These are phyloP conservation scores for Dillenia turbinata DNA, from an alignment of 164 flowering plant species.

Conservation along the genomic window DNA sequence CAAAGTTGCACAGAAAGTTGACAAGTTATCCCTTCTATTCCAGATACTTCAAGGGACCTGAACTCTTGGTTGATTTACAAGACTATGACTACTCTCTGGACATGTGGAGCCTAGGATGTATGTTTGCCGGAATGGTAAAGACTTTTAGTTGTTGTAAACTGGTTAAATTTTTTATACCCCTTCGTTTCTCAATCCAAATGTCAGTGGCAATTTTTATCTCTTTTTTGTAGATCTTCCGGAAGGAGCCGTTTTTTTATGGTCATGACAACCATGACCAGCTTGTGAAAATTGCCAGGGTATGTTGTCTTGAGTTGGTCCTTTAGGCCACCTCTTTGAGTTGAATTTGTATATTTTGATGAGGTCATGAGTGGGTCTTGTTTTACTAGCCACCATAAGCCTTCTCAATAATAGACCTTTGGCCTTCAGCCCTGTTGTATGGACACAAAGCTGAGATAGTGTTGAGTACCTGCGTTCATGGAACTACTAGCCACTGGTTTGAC, in stretches of 20 bases:
- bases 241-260: slow-evolving; percentile 89
- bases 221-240: slow-evolving; percentile 63
- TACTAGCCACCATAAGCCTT: too few species aligned
- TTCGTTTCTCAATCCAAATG: not conserved
- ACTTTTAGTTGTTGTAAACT: not conserved
- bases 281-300: slow-evolving; percentile 84
- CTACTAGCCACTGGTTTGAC: too few species aligned
- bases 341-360: too few species aligned
- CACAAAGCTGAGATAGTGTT: too few species aligned
- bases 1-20: too few species aligned
- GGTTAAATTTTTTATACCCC: not conserved
- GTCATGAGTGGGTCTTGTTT: too few species aligned
- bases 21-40: not conserved
- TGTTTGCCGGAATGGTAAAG: slow-evolving; percentile 71
- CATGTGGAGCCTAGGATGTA: slow-evolving; percentile 48
- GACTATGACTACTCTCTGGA: slow-evolving; percentile 62
- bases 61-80: slow-evolving; percentile 55
- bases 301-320: too few species aligned
- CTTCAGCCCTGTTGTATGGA: too few species aligned
- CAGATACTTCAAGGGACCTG: slow-evolving; percentile 61
- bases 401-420: too few species aligned
- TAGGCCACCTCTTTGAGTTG: too few species aligned
- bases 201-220: not conserved
- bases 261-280: slow-evolving; percentile 88
- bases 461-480: too few species aligned